Evolutionary conservation across 345 rosid species (phyloP).

Genomic region (Iberis pinnata): DNA sequence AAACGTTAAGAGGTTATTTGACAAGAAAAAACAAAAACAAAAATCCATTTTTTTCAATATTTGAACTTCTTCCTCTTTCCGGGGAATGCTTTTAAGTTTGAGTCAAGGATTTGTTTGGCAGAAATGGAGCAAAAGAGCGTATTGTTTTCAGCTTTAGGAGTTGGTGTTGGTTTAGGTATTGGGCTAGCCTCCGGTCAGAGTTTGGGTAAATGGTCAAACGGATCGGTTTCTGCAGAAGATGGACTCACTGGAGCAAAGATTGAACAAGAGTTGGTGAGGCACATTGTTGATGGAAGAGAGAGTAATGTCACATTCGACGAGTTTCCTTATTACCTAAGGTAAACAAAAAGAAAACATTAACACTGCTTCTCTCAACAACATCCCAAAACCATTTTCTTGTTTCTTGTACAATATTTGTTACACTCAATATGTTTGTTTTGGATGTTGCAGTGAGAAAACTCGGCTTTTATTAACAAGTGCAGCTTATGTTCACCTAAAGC

Average conservation of each 20-base stretch:
- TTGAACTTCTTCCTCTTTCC: background rate
- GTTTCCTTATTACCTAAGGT: conserved; percentile 91
- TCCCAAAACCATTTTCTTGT: background rate
- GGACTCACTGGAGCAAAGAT: conserved; percentile 48
- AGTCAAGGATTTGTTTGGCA: background rate
- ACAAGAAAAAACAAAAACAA: conserved; percentile 10
- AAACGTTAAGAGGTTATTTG: conserved; percentile 11
- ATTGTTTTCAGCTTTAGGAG: conserved; percentile 71
- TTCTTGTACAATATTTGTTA: background rate
- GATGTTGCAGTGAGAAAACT: conserved; percentile 60
- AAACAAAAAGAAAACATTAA: background rate
- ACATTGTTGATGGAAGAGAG: conserved; percentile 61
- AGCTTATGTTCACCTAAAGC: conserved; percentile 80
- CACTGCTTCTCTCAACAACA: background rate
- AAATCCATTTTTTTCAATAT: too few relatives aligned
- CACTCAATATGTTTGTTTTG: background rate
- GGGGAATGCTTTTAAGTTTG: conserved; percentile 22
- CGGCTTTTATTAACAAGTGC: conserved; percentile 69
- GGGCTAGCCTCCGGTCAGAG: conserved; percentile 82
- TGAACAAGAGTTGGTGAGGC: conserved; percentile 76
- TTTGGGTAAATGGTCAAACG: conserved; percentile 52
- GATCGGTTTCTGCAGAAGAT: conserved; percentile 32
- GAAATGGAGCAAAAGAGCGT: conserved; percentile 34
- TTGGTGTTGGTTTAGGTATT: conserved; percentile 79
- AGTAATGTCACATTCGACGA: conserved; percentile 66